These are phyloP conservation scores for Wickerhamiella pararugosa DNA, from an alignment of 1,139 yeast genomes.

Conservation along the genomic window DNA sequence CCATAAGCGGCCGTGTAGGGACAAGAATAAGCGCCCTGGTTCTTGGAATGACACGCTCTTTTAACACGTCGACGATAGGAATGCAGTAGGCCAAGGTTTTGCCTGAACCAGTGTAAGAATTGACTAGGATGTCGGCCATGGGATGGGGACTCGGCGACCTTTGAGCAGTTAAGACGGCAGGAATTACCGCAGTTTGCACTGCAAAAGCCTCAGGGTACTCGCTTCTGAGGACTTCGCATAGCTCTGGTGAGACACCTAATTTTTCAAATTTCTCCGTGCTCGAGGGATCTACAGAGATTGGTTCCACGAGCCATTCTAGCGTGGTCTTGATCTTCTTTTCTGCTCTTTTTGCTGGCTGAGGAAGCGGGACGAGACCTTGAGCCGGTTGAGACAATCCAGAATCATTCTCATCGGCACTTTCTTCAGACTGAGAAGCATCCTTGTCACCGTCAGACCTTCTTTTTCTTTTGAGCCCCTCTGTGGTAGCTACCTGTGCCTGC, in stretches of 20 bases:
- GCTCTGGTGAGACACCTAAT: conserved; percentile 24
- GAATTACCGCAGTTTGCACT: conserved; percentile 57
- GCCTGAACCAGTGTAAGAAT: conserved; percentile 95
- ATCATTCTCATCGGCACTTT: too few species aligned
- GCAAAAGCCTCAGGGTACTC: conserved; percentile 43
- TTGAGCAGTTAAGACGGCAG: conserved; percentile 39
- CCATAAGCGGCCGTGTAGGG: conserved; percentile 80
- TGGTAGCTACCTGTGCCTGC: not conserved
- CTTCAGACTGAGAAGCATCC: not conserved
- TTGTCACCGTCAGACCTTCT: not conserved
- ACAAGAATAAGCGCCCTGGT: conserved; percentile 66
- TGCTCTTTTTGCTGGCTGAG: conserved; percentile 45
- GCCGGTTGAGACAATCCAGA: conserved; percentile 1
- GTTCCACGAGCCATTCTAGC: conserved; percentile 50
- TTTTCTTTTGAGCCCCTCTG: not conserved
- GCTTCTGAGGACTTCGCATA: conserved; percentile 32
- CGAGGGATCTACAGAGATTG: conserved; percentile 33
- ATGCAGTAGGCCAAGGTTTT: conserved; percentile 81
- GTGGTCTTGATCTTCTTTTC: conserved; percentile 6
- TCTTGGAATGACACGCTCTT: conserved; percentile 51
- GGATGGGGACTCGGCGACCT: conserved; percentile 38
- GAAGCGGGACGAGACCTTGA: conserved; percentile 51
- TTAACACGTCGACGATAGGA: conserved; percentile 62
- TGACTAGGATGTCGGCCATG: conserved; percentile 53
- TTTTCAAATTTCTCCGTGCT: conserved; percentile 19